Evolutionary conservation across 2,329 filamentous ascomycete genomes (phyloP).

Genomic region (Sporothrix inflata): DNA sequence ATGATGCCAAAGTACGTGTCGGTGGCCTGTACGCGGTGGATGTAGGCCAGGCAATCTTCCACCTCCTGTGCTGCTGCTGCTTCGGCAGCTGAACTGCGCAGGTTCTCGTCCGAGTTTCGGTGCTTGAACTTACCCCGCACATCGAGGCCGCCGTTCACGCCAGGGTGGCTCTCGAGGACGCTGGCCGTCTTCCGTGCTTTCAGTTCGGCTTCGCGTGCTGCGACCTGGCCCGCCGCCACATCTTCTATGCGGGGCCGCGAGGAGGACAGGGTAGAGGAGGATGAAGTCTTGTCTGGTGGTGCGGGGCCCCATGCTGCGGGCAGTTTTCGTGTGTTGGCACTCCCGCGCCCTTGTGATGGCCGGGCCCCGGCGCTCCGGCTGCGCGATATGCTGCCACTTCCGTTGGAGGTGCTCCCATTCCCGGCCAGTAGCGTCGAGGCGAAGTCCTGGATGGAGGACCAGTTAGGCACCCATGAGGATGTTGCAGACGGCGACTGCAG

Average conservation of each 20-base stretch:
- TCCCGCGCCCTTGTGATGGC: slow-evolving; percentile 33
- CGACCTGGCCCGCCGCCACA: slow-evolving; percentile 55
- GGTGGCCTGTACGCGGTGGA: slow-evolving; percentile 79
- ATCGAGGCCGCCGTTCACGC: slow-evolving; percentile 62
- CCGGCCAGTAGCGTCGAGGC: slow-evolving; percentile 50
- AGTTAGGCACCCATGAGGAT: slow-evolving; percentile 54
- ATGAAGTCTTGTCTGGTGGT: slow-evolving; percentile 43
- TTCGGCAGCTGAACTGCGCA: slow-evolving; percentile 36
- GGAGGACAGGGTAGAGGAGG: background rate
- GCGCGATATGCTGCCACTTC: slow-evolving; percentile 40
- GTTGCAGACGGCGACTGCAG: slow-evolving; percentile 46
- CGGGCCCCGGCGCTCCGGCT: slow-evolving; percentile 41
- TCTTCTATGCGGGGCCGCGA: slow-evolving; percentile 48
- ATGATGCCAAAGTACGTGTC: slow-evolving; percentile 93
- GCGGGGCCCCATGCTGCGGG: slow-evolving; percentile 54
- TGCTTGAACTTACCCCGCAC: slow-evolving; percentile 63
- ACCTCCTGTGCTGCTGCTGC: slow-evolving; percentile 53
- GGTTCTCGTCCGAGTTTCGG: slow-evolving; percentile 68
- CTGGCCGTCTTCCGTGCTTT: slow-evolving; percentile 61
- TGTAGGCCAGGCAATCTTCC: slow-evolving; percentile 81
- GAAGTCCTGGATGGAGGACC: slow-evolving; percentile 60
- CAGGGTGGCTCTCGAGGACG: slow-evolving; percentile 63
- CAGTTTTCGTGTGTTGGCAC: slow-evolving; percentile 34
- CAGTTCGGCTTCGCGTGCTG: slow-evolving; percentile 57
- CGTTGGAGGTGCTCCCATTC: slow-evolving; percentile 31